Conservation (phyloP, 2,329 filamentous ascomycete genomes). For the Ilyonectria sp. region DNA sequence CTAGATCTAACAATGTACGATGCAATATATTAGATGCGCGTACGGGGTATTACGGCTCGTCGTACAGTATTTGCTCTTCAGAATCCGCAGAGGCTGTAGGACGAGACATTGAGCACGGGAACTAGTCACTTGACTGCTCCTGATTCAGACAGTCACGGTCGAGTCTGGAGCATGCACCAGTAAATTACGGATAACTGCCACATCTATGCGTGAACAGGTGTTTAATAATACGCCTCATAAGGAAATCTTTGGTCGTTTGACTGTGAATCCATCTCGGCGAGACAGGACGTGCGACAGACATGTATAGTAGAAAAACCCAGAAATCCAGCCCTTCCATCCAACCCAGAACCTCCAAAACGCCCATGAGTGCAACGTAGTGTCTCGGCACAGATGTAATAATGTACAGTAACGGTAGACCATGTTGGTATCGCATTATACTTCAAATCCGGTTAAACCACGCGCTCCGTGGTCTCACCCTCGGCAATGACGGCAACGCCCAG, state of each 20-base stretch:
- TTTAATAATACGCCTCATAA: conserved; percentile 3
- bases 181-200: background rate
- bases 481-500: conserved; percentile 89
- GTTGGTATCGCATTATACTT: background rate
- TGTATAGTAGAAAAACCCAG: conserved; percentile 16
- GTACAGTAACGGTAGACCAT: conserved; percentile 16
- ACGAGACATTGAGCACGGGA: too few relatives aligned
- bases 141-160: too few relatives aligned
- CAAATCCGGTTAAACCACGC: conserved; percentile 71
- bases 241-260: conserved; percentile 30
- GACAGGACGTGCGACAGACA: conserved; percentile 21
- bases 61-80: too few relatives aligned
- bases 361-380: conserved; percentile 23
- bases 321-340: conserved; percentile 21
- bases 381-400: conserved; percentile 22
- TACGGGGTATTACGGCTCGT: too few relatives aligned
- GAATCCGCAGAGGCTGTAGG: too few relatives aligned
- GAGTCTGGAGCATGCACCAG: too few relatives aligned
- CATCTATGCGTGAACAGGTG: background rate
- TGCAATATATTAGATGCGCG: too few relatives aligned
- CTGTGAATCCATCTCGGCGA: conserved; percentile 21
- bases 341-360: conserved; percentile 27
- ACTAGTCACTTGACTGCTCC: too few relatives aligned
- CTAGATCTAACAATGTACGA: background rate
- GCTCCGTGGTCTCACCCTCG: conserved; percentile 85